Evolutionary conservation across 805 yeast genomes (phyloP), one percentile per base, ranked within the genome.

Genomic region (Lipomyces orientalis): DNA sequence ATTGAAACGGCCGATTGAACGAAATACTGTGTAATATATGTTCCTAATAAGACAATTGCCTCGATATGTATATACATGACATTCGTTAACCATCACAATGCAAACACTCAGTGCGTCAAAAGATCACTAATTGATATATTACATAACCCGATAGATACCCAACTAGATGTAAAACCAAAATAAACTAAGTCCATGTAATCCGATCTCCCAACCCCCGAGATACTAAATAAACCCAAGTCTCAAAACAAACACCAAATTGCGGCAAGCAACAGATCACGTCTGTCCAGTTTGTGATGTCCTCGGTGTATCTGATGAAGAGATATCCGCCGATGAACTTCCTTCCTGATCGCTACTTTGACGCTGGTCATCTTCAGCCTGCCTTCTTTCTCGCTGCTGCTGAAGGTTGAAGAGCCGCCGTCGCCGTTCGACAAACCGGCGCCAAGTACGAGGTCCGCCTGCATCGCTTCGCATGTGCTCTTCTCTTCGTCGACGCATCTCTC

Each of bases 401-500:
- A 64, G 22, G 58, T 66, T 70, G 51, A 71, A 64, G 25, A 68
- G n/a, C 35, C 67, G 61, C 35, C 65, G 54, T 25, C 73, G 66
- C 60, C 61, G 46, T 55, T 70, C 66, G n/a, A 71, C 72, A 59
- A 71, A 71, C 46, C 73, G 33, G 10, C 68, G 55, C 72, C 73
- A 71, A 12, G 58, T 25, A 14, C 46, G 37, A n/a, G 29, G 59
- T 16, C 62, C 60, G 8, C 61, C 55, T n/a, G 37, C 33, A 9
- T 64, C 61, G 34, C 67, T 62, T 7, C 74, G 65, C 35, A 72
- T 29, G 19, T 71, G 60, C 34, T 68, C 62, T 22, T 46, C 61
- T 9, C 64, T 39, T 19, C 58, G 33, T 25, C 67, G 59, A 29
- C 63, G 55, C 10, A 29, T 9, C 35, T 63, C 70, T 22, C 75